Evolutionary conservation across 371 early-diverging fungal genomes (phyloP), one percentile per base, ranked within the genome.

Genomic region (Entomophthora muscae): DNA sequence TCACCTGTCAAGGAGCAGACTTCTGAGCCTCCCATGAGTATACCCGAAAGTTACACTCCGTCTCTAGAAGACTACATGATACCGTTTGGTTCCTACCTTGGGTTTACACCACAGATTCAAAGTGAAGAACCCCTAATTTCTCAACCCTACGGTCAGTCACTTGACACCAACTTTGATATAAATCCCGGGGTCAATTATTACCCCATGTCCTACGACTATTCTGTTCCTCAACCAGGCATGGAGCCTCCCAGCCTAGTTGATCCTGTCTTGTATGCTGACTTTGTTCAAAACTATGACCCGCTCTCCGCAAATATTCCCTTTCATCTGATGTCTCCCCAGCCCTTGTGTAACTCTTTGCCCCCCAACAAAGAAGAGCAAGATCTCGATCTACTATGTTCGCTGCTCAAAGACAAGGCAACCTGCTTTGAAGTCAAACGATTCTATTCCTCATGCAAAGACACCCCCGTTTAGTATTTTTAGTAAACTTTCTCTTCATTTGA

Each of bases 241-340:
- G 24, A 17, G 31, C 21, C 10, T 22, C 30, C 21, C 5, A 58
- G 5, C 3, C 13, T 3, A 12, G 12, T 58, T 31, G 30, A 58
- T 27, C 59, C 59, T 21, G 59, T 58, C 30, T 58, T 58, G 26
- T 61, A 28, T 22, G 52, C 62, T 2, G 32, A 61, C 42, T 52
- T 28, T 30, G 27, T n/a, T 26, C 27, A 13, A 7, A 17, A n/a
- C 7, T 23, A 5, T 30, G 23, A n/a, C n/a, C 7, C 52, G 23
- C 7, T 32, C 13, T 26, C 53, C 28, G 28, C 59, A 32, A 32
- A 10, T 22, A 42, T 10, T 59, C n/a, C 33, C 7, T 10, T 13
- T 7, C 22, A 10, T 13, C 26, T 27, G 10, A 56, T 10, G 1
- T 2, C 57, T 3, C 24, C 57, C 21, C 32, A 21, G 21, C 7